Conservation (phyloP, 2,329 filamentous ascomycete species). For the Cytospora chrysosperma region DNA sequence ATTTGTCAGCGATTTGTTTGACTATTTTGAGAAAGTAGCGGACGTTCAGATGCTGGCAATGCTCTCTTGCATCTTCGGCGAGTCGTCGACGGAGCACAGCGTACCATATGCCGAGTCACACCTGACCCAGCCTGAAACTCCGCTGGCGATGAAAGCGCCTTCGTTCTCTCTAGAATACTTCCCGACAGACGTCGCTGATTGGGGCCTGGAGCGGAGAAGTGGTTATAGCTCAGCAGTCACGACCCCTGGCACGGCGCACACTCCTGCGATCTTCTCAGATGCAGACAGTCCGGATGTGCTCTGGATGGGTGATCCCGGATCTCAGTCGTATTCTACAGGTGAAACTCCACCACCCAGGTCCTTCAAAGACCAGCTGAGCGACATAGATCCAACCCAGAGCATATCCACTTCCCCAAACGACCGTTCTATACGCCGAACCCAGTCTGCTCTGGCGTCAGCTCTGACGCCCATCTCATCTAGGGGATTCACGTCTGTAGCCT, state of each 20-base stretch:
- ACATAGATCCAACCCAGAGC: constrained; percentile 49
- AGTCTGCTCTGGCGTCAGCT: constrained; percentile 55
- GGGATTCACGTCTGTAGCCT: constrained; percentile 40
- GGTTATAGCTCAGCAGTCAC: constrained; percentile 54
- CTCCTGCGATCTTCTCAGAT: constrained; percentile 53
- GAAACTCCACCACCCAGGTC: constrained; percentile 58
- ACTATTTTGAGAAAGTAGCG: constrained; percentile 60
- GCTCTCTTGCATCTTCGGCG: constrained; percentile 68
- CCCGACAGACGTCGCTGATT: constrained; percentile 55
- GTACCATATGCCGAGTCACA: constrained; percentile 58
- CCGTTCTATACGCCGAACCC: constrained; percentile 51
- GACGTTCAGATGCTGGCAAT: constrained; percentile 72
- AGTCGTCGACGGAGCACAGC: constrained; percentile 54
- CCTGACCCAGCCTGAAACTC: constrained; percentile 59
- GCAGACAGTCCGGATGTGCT: constrained; percentile 55
- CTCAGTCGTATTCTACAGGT: constrained; percentile 60
- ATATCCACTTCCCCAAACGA: constrained; percentile 61
- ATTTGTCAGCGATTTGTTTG: constrained; percentile 62
- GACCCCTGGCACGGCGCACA: constrained; percentile 57
- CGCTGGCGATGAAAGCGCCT: constrained; percentile 63
- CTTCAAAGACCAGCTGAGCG: constrained; percentile 44
- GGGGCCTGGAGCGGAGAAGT: constrained; percentile 52
- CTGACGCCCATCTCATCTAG: constrained; percentile 56
- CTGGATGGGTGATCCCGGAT: constrained; percentile 54
- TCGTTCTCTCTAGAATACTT: constrained; percentile 68